Conservation (phyloP, 2,329 filamentous ascomycete genomes). For the Sarocladium oryzae region DNA sequence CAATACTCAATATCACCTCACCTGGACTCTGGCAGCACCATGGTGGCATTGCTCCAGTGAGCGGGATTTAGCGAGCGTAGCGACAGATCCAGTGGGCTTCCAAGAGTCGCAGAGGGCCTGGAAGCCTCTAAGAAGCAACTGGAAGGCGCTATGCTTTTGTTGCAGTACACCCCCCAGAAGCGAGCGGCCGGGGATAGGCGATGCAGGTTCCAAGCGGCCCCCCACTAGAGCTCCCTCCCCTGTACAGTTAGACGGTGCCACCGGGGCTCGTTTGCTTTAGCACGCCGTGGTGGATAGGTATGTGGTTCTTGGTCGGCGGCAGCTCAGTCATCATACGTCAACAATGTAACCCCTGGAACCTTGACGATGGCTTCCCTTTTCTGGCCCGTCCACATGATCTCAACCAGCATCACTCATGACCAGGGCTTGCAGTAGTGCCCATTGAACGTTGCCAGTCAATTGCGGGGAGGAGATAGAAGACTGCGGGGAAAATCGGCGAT, state of each 20-base stretch:
- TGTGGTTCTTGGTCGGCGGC: no score
- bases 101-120: neutral
- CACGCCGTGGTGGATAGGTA: no score
- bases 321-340: no score
- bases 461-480: neutral
- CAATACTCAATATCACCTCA: no score
- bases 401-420: neutral
- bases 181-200: neutral
- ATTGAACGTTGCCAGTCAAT: neutral
- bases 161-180: no score
- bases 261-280: no score
- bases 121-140: neutral
- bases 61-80: slow-evolving; percentile 7
- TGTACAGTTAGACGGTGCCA: no score
- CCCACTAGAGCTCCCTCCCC: no score
- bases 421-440: neutral
- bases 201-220: neutral
- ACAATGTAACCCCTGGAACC: slow-evolving; percentile 1
- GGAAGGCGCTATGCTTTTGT: neutral
- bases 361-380: slow-evolving; percentile 4
- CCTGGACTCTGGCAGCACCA: no score
- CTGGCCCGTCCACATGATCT: neutral
- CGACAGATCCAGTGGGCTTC: neutral
- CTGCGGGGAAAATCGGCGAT: neutral
- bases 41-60: no score